Conservation (phyloP, 106 monocot genomes). For the Dactylorhiza incarnata region DNA sequence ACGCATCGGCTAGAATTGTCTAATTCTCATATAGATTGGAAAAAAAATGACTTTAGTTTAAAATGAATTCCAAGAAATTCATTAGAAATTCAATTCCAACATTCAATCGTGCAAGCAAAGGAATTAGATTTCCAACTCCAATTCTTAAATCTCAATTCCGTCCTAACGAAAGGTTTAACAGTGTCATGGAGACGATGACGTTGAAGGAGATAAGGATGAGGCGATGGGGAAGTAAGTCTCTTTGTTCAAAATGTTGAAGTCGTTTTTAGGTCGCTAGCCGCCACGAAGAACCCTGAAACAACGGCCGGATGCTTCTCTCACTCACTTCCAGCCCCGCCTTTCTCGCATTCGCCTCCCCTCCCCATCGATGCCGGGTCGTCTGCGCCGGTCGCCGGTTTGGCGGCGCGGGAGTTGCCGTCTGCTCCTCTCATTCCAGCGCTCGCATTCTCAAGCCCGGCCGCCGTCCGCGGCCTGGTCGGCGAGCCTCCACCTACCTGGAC, state of each 20-base stretch:
- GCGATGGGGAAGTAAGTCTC: not conserved
- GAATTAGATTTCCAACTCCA: too few relatives aligned
- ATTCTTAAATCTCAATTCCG: too few relatives aligned
- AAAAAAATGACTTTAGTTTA: too few relatives aligned
- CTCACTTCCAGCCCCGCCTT: not conserved
- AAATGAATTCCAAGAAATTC: too few relatives aligned
- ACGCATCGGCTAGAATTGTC: too few relatives aligned
- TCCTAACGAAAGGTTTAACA: too few relatives aligned
- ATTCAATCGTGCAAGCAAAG: too few relatives aligned
- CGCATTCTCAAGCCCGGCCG: conserved; percentile 34
- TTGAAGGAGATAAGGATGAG: not conserved
- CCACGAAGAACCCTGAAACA: not conserved
- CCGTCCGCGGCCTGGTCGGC: conserved; percentile 16
- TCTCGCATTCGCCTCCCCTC: not conserved
- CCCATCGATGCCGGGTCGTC: not conserved
- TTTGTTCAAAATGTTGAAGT: too few relatives aligned
- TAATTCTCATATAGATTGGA: too few relatives aligned
- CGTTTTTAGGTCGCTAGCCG: not conserved
- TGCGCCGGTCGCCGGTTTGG: not conserved
- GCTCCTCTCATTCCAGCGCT: conserved; percentile 36
- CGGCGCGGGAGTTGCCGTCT: conserved; percentile 14
- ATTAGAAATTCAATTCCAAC: too few relatives aligned
- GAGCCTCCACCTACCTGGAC: conserved; percentile 15
- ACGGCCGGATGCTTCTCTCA: not conserved
- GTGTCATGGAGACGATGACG: too few relatives aligned